Percentiles rank a stretch among this genome's conserved stretches.
These are phyloP conservation scores for Mycena vulgaris DNA, from an alignment of 768 basidiomycete genomes.

Conservation along the genomic window DNA sequence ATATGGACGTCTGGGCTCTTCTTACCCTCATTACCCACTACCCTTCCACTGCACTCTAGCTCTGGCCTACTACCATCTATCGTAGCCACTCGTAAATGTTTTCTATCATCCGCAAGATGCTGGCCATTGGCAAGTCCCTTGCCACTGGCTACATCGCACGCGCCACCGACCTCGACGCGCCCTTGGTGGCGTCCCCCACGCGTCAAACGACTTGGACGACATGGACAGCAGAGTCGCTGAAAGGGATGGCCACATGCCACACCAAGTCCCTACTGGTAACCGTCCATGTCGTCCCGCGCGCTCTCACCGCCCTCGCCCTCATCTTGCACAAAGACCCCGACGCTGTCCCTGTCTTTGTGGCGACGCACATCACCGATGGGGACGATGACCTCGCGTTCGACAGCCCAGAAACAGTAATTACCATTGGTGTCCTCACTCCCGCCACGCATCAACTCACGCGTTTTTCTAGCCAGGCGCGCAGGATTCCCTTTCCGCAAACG, in stretches of 20 bases:
- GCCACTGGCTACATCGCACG: background rate
- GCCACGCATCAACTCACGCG: slow-evolving; percentile 6
- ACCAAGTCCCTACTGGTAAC: slow-evolving; percentile 10
- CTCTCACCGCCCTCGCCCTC: slow-evolving; percentile 23
- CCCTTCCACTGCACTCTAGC: background rate
- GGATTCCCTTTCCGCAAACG: background rate
- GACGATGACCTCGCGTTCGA: background rate
- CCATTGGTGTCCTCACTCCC: background rate
- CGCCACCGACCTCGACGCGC: slow-evolving; percentile 22
- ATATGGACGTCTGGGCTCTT: background rate
- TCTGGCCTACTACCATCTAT: background rate
- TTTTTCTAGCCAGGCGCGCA: slow-evolving; percentile 8
- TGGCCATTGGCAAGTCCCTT: slow-evolving; percentile 1
- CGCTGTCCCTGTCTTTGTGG: slow-evolving; percentile 21
- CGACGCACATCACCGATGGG: slow-evolving; percentile 21
- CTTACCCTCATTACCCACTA: background rate
- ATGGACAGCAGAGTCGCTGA: slow-evolving; percentile 27
- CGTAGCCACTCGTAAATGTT: background rate
- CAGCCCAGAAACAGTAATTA: slow-evolving; percentile 2
- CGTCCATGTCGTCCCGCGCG: slow-evolving; percentile 10
- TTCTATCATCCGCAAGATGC: background rate
- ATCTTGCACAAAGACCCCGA: background rate
- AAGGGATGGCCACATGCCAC: slow-evolving; percentile 23
- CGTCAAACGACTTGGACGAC: slow-evolving; percentile 23
- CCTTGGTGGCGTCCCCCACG: background rate